These are phyloP conservation scores for Penicillium argentinense DNA, from an alignment of 495 filamentous ascomycete species.

Conservation along the genomic window DNA sequence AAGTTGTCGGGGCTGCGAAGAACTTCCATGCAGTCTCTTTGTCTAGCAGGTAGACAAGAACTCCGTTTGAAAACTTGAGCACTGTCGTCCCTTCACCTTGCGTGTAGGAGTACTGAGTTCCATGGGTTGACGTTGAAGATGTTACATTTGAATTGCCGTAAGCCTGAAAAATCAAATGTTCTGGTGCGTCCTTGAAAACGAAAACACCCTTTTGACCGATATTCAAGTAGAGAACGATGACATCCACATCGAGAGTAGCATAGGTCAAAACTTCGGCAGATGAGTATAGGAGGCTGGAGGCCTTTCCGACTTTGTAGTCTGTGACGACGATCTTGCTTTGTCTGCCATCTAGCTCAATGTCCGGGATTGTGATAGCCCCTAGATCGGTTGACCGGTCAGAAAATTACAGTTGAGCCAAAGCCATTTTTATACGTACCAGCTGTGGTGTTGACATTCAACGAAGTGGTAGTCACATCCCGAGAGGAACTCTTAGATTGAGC, in stretches of 20 bases:
- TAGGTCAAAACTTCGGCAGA: constrained; percentile 70
- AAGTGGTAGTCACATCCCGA: constrained; percentile 52
- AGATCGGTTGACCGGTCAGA: background rate
- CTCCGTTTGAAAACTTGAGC: constrained; percentile 48
- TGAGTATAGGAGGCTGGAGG: constrained; percentile 60
- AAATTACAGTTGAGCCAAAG: no score
- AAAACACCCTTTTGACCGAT: constrained; percentile 60
- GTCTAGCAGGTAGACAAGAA: constrained; percentile 55
- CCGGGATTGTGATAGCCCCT: constrained; percentile 54
- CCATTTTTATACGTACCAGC: constrained; percentile 35
- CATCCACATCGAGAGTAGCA: constrained; percentile 35
- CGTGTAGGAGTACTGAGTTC: constrained; percentile 38
- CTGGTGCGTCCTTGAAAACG: constrained; percentile 43
- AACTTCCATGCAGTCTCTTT: constrained; percentile 49
- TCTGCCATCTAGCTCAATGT: constrained; percentile 63
- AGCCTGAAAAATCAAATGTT: constrained; percentile 43
- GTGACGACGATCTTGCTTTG: constrained; percentile 73
- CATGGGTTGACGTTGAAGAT: constrained; percentile 48
- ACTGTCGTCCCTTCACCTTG: constrained; percentile 40
- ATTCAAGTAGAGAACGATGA: constrained; percentile 64
- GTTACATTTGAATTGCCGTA: constrained; percentile 39
- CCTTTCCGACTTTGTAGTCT: constrained; percentile 60
- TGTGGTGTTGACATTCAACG: constrained; percentile 56
- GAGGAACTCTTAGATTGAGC: constrained; percentile 58
- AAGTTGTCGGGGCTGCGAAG: constrained; percentile 46